Conservation (phyloP, 495 filamentous ascomycete species). For the Penicillium pancosmium region DNA sequence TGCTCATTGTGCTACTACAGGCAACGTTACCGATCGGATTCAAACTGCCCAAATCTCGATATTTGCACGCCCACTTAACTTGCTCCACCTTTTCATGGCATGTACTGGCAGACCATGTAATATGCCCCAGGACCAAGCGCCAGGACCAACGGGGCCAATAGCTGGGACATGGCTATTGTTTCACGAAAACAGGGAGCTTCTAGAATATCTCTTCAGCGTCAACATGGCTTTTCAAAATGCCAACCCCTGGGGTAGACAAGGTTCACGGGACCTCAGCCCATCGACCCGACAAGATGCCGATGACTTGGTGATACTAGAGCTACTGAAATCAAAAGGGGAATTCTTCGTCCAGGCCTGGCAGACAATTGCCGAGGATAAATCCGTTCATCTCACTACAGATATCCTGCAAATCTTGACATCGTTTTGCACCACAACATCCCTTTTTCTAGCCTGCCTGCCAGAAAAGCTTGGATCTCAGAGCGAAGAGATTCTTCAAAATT, state of each 20-base stretch:
- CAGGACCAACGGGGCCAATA: slow-evolving; percentile 34
- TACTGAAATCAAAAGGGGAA: slow-evolving; percentile 49
- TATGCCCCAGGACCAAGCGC: slow-evolving; percentile 20
- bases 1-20: slow-evolving; percentile 16
- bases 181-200: slow-evolving; percentile 33
- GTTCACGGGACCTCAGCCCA: slow-evolving; percentile 22
- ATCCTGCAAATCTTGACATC: slow-evolving; percentile 51
- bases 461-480: slow-evolving; percentile 27
- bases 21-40: slow-evolving; percentile 38
- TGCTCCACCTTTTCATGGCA: slow-evolving; percentile 42
- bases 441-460: slow-evolving; percentile 42
- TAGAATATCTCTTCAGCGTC: slow-evolving; percentile 43
- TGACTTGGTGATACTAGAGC: slow-evolving; percentile 46
- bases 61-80: slow-evolving; percentile 43
- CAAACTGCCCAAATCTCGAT: slow-evolving; percentile 45
- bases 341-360: slow-evolving; percentile 49
- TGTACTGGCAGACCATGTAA: slow-evolving; percentile 42
- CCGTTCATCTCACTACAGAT: slow-evolving; percentile 48
- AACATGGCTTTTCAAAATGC: slow-evolving; percentile 23
- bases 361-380: slow-evolving; percentile 39
- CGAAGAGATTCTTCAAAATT: slow-evolving; percentile 36
- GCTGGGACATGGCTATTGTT: slow-evolving; percentile 41
- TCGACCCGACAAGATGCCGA: slow-evolving; percentile 39
- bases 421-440: slow-evolving; percentile 40
- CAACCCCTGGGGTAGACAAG: slow-evolving; percentile 33